These are phyloP conservation scores for Perkinsus chesapeaki DNA, from an alignment of 169 alveolate genomes.

Conservation along the genomic window DNA sequence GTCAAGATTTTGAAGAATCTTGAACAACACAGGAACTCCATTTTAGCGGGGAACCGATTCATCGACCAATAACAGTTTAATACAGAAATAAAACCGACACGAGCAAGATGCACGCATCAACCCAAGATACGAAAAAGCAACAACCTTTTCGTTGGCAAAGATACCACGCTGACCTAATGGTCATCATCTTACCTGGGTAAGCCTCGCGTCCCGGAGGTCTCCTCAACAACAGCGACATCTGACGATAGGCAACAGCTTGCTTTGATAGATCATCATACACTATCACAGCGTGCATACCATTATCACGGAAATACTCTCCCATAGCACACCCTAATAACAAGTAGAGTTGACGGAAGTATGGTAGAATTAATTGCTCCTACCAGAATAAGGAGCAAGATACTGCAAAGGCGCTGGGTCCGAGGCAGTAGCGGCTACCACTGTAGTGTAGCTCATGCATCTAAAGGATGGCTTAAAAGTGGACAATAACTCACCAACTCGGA, in stretches of 20 bases:
- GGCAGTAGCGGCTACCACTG: conserved; percentile 97
- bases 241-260: conserved; percentile 97
- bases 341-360: background rate
- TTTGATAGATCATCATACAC: conserved; percentile 94
- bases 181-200: conserved; percentile 70
- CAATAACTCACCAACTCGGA: background rate
- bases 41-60: no score
- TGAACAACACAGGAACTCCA: no score
- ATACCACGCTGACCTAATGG: no score
- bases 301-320: conserved; percentile 97
- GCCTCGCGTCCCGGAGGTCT: conserved; percentile 96
- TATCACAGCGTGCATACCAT: conserved; percentile 89
- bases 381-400: conserved; percentile 90
- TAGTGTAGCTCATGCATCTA: conserved; percentile 77
- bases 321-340: conserved; percentile 89
- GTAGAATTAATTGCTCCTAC: background rate
- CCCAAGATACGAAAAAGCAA: no score
- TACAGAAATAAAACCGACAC: no score
- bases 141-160: no score
- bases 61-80: no score
- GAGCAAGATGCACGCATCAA: no score
- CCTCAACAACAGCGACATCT: conserved; percentile 84
- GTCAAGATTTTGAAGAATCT: no score
- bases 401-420: conserved; percentile 97
- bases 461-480: background rate